Base-by-base conservation (phyloP, 352 stramenopile species). In the Phytopythium oedochilum region DNA sequence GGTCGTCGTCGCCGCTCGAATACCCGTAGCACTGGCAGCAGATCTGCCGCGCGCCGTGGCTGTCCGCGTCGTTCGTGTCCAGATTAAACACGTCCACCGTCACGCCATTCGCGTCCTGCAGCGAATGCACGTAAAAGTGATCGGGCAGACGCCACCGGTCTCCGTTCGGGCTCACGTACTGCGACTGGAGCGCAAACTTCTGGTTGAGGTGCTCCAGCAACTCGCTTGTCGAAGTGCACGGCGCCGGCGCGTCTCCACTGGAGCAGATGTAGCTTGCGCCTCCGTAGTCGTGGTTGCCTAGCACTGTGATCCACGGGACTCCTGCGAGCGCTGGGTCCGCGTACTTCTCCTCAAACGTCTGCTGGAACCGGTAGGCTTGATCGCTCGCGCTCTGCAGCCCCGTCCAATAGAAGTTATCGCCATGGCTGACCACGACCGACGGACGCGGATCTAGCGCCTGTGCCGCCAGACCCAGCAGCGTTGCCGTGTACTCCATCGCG, bases 1-100 rank as follows among this genome's bases (percentile, higher is more conserved):
- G 31, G 12, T 70, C 67, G 26, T 82, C 72, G 20, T 76, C 67
- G 57, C 78, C 77, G 10, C 61, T 46, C 9, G 79, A 81, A 61
- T 90, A 92, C 7, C 78, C 80, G 53, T 89, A 92, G 58, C 83
- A 92, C 58, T 92, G 83, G 54, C 83, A 90, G 46, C 83, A 92
- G 48, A 92, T 87, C 49, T 92, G 75, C 35, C 78, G 73, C 0
- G 70, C 71, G 22, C 76, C 79, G 20, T 89, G 79, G 2, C 67
- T 66, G 32, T 89, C 76, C 0, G 80, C 80, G 43, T 86, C 75
- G 60, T 89, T 96, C 47, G 80, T 92, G 62, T 96, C 83, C 15
- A 96, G 36, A 56, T 92, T 96, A 53, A 92, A 96, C 29, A 95
- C 86, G 48, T 95, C 85, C 50, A 95, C 83, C 17, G 64, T 88